Evolutionary conservation across 805 yeast species (phyloP).

Genomic region (Kodamaea hsintzibuensis): DNA sequence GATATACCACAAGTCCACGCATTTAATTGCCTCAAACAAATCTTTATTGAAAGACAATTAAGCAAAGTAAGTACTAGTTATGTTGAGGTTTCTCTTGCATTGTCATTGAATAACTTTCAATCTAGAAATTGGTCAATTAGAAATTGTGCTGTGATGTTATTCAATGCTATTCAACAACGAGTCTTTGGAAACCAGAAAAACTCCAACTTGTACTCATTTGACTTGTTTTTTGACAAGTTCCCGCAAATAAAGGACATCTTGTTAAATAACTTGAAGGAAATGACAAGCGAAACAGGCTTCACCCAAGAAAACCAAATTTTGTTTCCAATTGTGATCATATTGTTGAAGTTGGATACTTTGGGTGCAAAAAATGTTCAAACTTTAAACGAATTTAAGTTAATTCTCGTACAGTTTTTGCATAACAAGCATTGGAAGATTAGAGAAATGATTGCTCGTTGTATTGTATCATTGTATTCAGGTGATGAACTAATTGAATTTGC

Average conservation of each 20-base stretch:
- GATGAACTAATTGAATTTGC: conserved; percentile 15
- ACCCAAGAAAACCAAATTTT: conserved; percentile 49
- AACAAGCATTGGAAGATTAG: conserved; percentile 78
- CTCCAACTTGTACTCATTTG: conserved; percentile 50
- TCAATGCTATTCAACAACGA: conserved; percentile 78
- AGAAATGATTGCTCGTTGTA: conserved; percentile 78
- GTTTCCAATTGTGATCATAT: conserved; percentile 73
- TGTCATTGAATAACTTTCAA: conserved; percentile 64
- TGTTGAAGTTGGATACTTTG: conserved; percentile 67
- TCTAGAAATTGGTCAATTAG: conserved; percentile 81
- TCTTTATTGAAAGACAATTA: conserved; percentile 72
- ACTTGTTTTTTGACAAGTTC: conserved; percentile 70
- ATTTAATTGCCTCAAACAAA: conserved; percentile 74
- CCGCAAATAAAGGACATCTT: conserved; percentile 53
- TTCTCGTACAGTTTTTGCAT: conserved; percentile 40
- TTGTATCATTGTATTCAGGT: conserved; percentile 48
- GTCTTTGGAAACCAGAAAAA: conserved; percentile 67
- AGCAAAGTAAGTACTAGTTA: conserved; percentile 50
- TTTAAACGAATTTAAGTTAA: conserved; percentile 49
- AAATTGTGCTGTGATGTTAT: conserved; percentile 92
- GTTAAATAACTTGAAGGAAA: conserved; percentile 22
- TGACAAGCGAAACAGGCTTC: conserved; percentile 17
- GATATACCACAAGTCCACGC: conserved; percentile 95
- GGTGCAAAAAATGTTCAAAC: conserved; percentile 47
- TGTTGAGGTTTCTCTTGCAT: conserved; percentile 56